Percentiles rank a stretch among this genome's conserved stretches.
These are phyloP conservation scores for Daldinia bambusicola DNA, from an alignment of 495 filamentous ascomycete genomes.

Conservation along the genomic window DNA sequence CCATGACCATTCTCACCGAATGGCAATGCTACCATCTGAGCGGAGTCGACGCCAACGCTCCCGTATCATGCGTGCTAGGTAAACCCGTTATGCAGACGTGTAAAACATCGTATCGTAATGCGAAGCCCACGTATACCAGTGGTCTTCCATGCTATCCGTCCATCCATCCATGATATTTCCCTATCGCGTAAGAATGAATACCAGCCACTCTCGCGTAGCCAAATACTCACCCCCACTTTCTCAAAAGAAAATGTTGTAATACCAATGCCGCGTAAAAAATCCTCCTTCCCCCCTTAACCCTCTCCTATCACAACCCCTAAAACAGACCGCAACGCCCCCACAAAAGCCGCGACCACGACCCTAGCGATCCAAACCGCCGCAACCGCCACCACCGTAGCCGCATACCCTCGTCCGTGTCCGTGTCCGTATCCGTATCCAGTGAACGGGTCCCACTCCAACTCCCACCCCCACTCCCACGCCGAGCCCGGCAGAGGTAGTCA, in stretches of 20 bases:
- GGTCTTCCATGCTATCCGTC: background rate
- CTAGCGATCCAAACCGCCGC: slow-evolving; percentile 33
- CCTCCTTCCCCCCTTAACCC: background rate
- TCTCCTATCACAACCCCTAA: background rate
- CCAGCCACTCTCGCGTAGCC: background rate
- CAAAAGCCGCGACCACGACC: slow-evolving; percentile 7
- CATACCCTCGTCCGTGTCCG: too few species aligned
- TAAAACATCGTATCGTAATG: background rate
- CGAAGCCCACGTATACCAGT: background rate
- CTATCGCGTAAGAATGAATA: background rate
- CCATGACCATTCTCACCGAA: background rate
- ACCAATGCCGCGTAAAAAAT: slow-evolving; percentile 10
- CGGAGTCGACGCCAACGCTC: background rate
- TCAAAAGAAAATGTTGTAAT: background rate
- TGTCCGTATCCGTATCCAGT: too few species aligned
- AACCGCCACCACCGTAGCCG: background rate
- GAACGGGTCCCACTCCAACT: background rate
- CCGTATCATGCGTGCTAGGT: background rate
- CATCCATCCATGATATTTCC: background rate
- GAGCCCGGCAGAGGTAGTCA: slow-evolving; percentile 47
- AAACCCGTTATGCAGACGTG: background rate
- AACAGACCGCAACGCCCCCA: slow-evolving; percentile 5
- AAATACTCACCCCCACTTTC: background rate
- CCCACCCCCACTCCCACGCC: too few species aligned
- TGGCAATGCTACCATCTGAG: background rate